Evolutionary conservation across 495 filamentous ascomycete genomes (phyloP).

Genomic region (Xylaria sp.): DNA sequence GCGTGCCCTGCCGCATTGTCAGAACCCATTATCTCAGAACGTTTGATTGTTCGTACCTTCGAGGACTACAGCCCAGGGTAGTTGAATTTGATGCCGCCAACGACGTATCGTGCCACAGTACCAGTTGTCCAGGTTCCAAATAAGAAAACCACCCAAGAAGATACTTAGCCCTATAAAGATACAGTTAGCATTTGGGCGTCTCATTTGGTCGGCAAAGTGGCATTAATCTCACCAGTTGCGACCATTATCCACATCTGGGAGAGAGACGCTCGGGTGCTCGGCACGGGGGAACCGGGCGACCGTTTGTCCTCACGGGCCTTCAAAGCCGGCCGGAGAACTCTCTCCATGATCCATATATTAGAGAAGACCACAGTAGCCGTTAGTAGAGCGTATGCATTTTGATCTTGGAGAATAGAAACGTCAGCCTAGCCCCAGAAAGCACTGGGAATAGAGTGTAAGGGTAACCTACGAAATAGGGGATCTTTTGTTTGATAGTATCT

Average conservation of each 20-base stretch:
- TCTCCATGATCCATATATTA: slow-evolving; percentile 91
- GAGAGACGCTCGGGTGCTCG: slow-evolving; percentile 77
- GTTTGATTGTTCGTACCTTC: slow-evolving; percentile 57
- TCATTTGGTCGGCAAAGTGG: background rate
- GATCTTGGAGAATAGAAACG: slow-evolving; percentile 51
- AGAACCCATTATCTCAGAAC: too few relatives aligned
- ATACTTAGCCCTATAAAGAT: slow-evolving; percentile 64
- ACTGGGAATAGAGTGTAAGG: too few relatives aligned
- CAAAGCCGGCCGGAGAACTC: slow-evolving; percentile 68
- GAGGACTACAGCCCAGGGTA: slow-evolving; percentile 89
- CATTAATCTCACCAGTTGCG: slow-evolving; percentile 43
- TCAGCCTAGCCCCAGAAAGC: background rate
- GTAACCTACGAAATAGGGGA: slow-evolving; percentile 69
- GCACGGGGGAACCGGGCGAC: slow-evolving; percentile 51
- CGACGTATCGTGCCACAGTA: slow-evolving; percentile 75
- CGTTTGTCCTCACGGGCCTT: slow-evolving; percentile 54
- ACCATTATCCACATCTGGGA: slow-evolving; percentile 69
- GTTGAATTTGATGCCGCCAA: slow-evolving; percentile 74
- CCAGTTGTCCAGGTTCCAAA: slow-evolving; percentile 88
- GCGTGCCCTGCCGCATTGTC: slow-evolving; percentile 69
- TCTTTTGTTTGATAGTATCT: slow-evolving; percentile 96
- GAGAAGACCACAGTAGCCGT: slow-evolving; percentile 79
- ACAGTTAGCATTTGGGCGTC: background rate
- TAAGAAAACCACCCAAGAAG: slow-evolving; percentile 82
- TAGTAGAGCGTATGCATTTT: slow-evolving; percentile 84